Evolutionary conservation across 139 green algal genomes (phyloP).

Genomic region (Chlorella sp.): DNA sequence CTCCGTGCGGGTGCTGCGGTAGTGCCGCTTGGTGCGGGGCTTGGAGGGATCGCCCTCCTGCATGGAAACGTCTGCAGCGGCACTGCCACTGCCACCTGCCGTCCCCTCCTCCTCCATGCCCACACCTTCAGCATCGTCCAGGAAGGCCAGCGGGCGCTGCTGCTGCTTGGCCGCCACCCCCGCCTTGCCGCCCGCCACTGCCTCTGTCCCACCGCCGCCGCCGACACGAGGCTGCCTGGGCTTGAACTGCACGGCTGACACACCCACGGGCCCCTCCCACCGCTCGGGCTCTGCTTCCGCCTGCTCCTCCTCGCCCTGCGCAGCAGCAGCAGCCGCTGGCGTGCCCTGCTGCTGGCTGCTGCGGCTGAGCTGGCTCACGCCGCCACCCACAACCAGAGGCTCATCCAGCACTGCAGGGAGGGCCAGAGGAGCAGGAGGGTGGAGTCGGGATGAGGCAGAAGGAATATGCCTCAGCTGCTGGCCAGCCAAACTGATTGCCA

Average conservation of each 20-base stretch:
- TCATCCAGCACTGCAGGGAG: constrained; percentile 51
- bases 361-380: constrained; percentile 34
- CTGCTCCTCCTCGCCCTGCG: background rate
- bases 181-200: background rate
- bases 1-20: background rate
- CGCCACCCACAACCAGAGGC: constrained; percentile 59
- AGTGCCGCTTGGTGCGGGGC: constrained; percentile 12
- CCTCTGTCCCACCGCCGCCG: no score
- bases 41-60: background rate
- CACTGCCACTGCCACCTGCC: background rate
- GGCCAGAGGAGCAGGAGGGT: background rate
- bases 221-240: background rate
- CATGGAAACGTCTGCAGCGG: background rate
- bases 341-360: background rate
- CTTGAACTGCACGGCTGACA: constrained; percentile 5
- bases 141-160: background rate
- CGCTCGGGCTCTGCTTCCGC: constrained; percentile 18
- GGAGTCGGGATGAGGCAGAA: background rate
- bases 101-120: constrained; percentile 9
- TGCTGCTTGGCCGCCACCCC: background rate
- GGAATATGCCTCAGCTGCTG: background rate
- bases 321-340: background rate
- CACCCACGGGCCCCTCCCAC: constrained; percentile 34
- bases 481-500: background rate
- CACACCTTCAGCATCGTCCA: background rate